Conservation (phyloP, 805 yeast species). For the Candida boleticola region DNA sequence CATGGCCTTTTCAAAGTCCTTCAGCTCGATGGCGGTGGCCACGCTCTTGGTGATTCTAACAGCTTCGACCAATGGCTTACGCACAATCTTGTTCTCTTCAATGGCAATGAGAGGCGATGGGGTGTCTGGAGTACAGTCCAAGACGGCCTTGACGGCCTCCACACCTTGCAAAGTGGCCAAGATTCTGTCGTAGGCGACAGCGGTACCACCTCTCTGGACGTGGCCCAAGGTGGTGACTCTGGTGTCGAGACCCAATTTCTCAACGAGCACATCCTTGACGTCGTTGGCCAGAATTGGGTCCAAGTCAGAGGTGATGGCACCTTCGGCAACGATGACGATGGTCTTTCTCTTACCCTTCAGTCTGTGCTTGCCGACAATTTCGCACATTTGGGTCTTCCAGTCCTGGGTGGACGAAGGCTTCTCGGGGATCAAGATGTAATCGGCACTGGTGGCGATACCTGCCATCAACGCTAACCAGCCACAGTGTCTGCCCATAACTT, state of each 20-base stretch:
- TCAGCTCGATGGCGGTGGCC: constrained; percentile 77
- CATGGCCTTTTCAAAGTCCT: constrained; percentile 87
- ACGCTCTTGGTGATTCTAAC: constrained; percentile 86
- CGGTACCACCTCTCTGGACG: constrained; percentile 98
- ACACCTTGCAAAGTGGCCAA: constrained; percentile 96
- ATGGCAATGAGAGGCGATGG: constrained; percentile 96
- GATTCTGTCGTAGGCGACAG: constrained; percentile 90
- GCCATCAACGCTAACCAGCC: constrained; percentile 99
- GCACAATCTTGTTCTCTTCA: constrained; percentile 79
- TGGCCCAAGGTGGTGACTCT: constrained; percentile 95
- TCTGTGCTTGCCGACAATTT: constrained; percentile 76
- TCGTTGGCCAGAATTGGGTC: constrained; percentile 76
- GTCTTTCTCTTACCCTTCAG: constrained; percentile 88
- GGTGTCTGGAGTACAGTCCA: constrained; percentile 81
- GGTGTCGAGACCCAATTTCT: constrained; percentile 80
- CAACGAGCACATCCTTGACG: constrained; percentile 79
- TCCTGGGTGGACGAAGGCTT: constrained; percentile 71
- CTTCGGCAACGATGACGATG: constrained; percentile 96
- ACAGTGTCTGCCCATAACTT: constrained; percentile 99
- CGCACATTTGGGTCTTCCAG: constrained; percentile 81
- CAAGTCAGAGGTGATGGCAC: constrained; percentile 84
- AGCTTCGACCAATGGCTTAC: constrained; percentile 86
- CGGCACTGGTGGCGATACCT: constrained; percentile 95
- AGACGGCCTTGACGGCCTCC: constrained; percentile 91
- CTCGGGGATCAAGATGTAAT: constrained; percentile 91